Base-by-base conservation (phyloP, 2,329 filamentous ascomycete species). In the Harringtonia aguacate region DNA sequence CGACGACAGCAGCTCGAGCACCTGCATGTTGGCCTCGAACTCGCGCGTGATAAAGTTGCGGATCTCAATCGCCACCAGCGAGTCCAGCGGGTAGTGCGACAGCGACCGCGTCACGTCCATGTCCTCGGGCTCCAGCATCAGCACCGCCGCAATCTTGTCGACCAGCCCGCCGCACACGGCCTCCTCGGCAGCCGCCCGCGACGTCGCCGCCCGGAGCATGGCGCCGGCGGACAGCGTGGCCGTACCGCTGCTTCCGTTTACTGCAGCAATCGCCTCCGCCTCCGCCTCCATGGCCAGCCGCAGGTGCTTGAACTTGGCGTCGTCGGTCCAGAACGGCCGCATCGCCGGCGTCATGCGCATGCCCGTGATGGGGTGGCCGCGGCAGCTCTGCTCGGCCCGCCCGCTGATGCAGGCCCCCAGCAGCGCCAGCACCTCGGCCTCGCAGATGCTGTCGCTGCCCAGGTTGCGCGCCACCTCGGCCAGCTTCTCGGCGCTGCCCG, bases 241-340 rank as follows among this genome's bases (percentile, higher is more conserved):
- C 29, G 49, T 49, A 12, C 45, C 48, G 31, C 49, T 12, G n/a
- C n/a, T n/a, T n/a, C n/a, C n/a, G n/a, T n/a, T n/a, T n/a, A n/a
- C n/a, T 7, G 27, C 27, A 18, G 13, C 31, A 7, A 5, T 14
- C 13, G 58, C 55, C 3, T 56, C 56, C 17, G 38, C 37, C 27
- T 42, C 46, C 5, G 54, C 57, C 44, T 66, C 60, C 6, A 63
- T 63, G 0, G 61, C 58, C 46, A n/a, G n/a, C n/a, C 65, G 65
- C 14, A 77, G 60, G 28, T 66, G 59, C 43, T 65, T 66, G 57
- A 76, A 76, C 53, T 73, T 75, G 43, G 67, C 68, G 41, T 78
- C 73, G 3, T 58, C 51, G 4, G 65, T 66, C 66, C 72, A 77
- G 58, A 73, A 77, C 0, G 70, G 70, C 46, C 65, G 57, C 50